A percentile compares a stretch with the other conserved stretches of the same genome.
phyloP scores from a whole-genome alignment of 2,329 filamentous ascomycete species.

The Macroventuria anomochaeta region DNA sequence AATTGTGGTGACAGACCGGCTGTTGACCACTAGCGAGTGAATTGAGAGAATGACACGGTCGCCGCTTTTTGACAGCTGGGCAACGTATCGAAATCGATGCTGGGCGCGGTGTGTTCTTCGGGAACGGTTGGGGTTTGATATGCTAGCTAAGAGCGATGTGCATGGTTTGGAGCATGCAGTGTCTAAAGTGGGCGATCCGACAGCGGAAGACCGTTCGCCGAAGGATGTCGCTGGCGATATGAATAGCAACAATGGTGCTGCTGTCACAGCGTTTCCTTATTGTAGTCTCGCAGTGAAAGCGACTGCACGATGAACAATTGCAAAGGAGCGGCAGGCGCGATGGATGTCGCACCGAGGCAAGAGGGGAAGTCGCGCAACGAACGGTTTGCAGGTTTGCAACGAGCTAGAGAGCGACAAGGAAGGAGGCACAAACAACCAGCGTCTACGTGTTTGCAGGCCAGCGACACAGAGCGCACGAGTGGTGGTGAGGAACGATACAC shows the following conservation, averaged over 20 bases:
- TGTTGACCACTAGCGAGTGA: slow-evolving; percentile 44
- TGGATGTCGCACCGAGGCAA: slow-evolving; percentile 18
- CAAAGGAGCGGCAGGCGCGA: slow-evolving; percentile 37
- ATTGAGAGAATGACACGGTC: slow-evolving; percentile 38
- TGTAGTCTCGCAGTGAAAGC: slow-evolving; percentile 26
- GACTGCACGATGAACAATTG: slow-evolving; percentile 17
- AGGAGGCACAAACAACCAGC: slow-evolving; percentile 31
- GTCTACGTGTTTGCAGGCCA: slow-evolving; percentile 33
- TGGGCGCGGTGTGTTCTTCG: slow-evolving; percentile 16
- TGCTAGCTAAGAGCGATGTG: slow-evolving; percentile 34
- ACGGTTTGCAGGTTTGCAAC: neutral
- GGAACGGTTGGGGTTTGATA: slow-evolving; percentile 16
- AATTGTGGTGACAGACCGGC: slow-evolving; percentile 48
- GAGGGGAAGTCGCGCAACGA: slow-evolving; percentile 21
- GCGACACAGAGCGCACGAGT: slow-evolving; percentile 29
- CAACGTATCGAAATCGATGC: slow-evolving; percentile 24
- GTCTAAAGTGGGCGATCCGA: slow-evolving; percentile 41
- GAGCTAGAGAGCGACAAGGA: slow-evolving; percentile 31
- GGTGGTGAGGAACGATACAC: slow-evolving; percentile 23
- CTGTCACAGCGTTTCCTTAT: slow-evolving; percentile 16
- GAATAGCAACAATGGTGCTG: slow-evolving; percentile 15
- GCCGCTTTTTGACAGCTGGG: slow-evolving; percentile 26
- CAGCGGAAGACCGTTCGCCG: slow-evolving; percentile 29
- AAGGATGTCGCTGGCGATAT: slow-evolving; percentile 25
- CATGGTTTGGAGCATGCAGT: slow-evolving; percentile 42